Conservation (phyloP, 2,329 filamentous ascomycete genomes). For the Aspergillus quadricinctus region DNA sequence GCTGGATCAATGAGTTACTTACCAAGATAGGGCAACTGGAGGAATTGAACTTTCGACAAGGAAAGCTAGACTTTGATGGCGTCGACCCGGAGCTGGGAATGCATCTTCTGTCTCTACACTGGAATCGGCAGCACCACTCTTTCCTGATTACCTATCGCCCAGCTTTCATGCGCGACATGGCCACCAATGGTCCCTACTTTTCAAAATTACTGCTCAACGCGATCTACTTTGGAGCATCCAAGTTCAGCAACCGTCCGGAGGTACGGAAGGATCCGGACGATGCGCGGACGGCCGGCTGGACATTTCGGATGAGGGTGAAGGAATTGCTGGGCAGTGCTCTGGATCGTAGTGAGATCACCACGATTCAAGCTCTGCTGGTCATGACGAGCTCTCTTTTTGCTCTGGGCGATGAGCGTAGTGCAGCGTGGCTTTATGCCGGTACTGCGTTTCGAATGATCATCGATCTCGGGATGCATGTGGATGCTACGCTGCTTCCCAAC, state of each 20-base stretch:
- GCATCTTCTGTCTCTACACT: conserved; percentile 50
- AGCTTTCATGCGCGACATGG: conserved; percentile 44
- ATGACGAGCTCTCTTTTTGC: conserved; percentile 52
- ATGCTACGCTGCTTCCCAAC: conserved; percentile 12
- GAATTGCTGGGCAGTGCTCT: conserved; percentile 46
- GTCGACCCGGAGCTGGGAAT: conserved; percentile 50
- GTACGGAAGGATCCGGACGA: conserved; percentile 46
- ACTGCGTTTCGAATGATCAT: conserved; percentile 50
- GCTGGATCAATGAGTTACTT: too few species aligned
- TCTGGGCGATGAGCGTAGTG: conserved; percentile 47
- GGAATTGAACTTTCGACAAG: conserved; percentile 42
- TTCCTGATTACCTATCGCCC: conserved; percentile 50
- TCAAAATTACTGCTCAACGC: conserved; percentile 42
- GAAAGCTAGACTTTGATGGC: conserved; percentile 53
- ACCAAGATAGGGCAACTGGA: conserved; percentile 43
- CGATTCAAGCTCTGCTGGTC: conserved; percentile 51
- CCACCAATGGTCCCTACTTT: not conserved
- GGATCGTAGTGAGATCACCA: conserved; percentile 50
- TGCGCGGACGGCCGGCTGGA: conserved; percentile 47
- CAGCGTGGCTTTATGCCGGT: conserved; percentile 52
- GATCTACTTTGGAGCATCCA: conserved; percentile 45
- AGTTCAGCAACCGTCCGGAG: conserved; percentile 45
- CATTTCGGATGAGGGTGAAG: conserved; percentile 44
- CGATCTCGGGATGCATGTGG: conserved; percentile 49
- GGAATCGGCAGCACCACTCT: conserved; percentile 52